Conservation (phyloP, 148 eudicot genomes). For the Diospyros kaki region DNA sequence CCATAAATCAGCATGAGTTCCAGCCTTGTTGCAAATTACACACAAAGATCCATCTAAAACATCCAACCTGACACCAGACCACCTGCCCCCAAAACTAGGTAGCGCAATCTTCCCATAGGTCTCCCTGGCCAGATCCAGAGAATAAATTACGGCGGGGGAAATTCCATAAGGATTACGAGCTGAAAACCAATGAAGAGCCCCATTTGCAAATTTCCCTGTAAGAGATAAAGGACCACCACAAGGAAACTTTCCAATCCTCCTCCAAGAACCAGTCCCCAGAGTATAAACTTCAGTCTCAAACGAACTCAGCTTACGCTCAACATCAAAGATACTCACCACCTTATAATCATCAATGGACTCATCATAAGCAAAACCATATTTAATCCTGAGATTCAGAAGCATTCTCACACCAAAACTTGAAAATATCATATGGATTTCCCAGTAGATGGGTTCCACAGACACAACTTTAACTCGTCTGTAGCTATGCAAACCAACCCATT, state of each 20-base stretch:
- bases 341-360: conserved; percentile 29
- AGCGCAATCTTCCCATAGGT: conserved; percentile 11
- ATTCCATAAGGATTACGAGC: neutral
- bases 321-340: conserved; percentile 19
- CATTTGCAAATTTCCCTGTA: conserved; percentile 17
- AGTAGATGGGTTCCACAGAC: conserved; percentile 23
- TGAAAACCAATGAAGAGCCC: conserved; percentile 36
- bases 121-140: conserved; percentile 24
- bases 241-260: conserved; percentile 19
- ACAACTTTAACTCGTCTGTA: neutral
- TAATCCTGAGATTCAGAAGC: neutral
- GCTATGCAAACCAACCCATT: conserved; percentile 28
- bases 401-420: neutral
- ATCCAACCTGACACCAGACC: conserved; percentile 5
- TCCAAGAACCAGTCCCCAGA: conserved; percentile 22
- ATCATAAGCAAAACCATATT: conserved; percentile 34
- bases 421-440: conserved; percentile 6
- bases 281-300: conserved; percentile 20
- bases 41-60: conserved; percentile 15
- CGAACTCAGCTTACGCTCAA: neutral
- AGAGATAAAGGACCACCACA: neutral
- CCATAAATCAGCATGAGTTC: conserved; percentile 23
- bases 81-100: conserved; percentile 14
- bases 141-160: conserved; percentile 6
- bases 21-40: neutral